Evolutionary conservation across 1,139 yeast genomes (phyloP).

Genomic region (Yamadazyma membranifaciens): DNA sequence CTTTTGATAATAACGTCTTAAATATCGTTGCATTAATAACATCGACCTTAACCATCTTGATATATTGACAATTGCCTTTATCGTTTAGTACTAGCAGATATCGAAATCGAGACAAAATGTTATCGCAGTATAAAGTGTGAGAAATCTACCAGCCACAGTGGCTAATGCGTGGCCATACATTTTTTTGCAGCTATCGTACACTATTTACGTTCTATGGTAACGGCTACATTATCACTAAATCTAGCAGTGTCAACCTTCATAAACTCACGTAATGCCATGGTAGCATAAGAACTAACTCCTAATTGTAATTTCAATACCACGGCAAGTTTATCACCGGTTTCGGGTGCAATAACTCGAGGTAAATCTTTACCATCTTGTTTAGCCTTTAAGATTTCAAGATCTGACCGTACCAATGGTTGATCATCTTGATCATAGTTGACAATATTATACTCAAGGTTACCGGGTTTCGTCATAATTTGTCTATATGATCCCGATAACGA

Average conservation of each 20-base stretch:
- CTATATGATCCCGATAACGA: constrained; percentile 92
- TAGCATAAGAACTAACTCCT: constrained; percentile 90
- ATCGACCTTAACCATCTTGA: constrained; percentile 9
- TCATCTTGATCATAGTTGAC: constrained; percentile 60
- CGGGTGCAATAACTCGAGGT: constrained; percentile 27
- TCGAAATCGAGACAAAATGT: not conserved
- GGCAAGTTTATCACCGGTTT: constrained; percentile 50
- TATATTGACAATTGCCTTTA: not conserved
- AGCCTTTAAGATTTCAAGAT: constrained; percentile 61
- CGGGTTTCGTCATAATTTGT: constrained; percentile 67
- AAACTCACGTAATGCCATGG: constrained; percentile 93
- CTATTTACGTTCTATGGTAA: constrained; percentile 5
- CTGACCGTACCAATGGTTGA: constrained; percentile 78
- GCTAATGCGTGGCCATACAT: no score
- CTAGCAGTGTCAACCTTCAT: constrained; percentile 83
- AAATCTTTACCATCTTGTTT: constrained; percentile 31
- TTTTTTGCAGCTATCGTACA: not conserved
- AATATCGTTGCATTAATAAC: constrained; percentile 11
- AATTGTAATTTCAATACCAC: constrained; percentile 74
- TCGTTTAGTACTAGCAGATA: not conserved
- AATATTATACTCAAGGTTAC: constrained; percentile 59
- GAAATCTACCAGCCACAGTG: no score
- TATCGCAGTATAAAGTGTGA: not conserved
- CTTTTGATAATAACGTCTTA: constrained; percentile 9
- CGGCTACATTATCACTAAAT: constrained; percentile 24